Evolutionary conservation across 2,329 filamentous ascomycete species (phyloP), one percentile per base, ranked within the genome.

Genomic region (Diplodia intermedia): DNA sequence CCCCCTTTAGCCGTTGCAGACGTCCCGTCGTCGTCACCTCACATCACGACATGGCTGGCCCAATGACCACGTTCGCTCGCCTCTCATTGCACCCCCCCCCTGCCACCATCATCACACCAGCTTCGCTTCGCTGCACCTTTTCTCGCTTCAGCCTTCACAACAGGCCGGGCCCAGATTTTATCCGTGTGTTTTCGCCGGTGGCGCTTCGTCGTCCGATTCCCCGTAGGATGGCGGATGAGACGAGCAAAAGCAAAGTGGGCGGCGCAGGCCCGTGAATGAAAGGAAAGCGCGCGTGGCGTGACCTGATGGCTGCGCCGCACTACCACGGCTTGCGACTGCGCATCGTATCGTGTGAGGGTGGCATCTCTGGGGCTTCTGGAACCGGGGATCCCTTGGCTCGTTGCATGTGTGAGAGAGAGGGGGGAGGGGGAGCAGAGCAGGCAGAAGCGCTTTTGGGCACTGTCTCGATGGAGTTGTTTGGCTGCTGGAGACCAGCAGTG

Each of bases 41-140:
- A 61, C 56, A 61, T 61, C 56, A 61, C 56, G 55, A 29, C 55
- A 60, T 60, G 47, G 36, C 38, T 23, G 15, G 6, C 40, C 8
- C 20, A 47, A n/a, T 20, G 23, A 23, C 56, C 56, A 49, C 40
- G 56, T 49, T 49, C 8, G 11, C 38, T 4, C 20, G 9, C 7
- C 12, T n/a, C 4, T 9, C 40, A 9, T n/a, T 11, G n/a, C 18
- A 23, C 8, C 40, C 23, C 8, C 40, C 23, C n/a, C 6, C 14
- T 43, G 20, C 26, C 15, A 31, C 26, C 15, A 31, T 20, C 29
- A 20, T 49, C 23, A 33, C 36, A 47, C 14, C 40, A 26, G n/a
- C 43, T 15, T 11, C 18, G n/a, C n/a, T n/a, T n/a, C n/a, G n/a
- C n/a, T n/a, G 7, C 18, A 3, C n/a, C 11, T 36, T 61, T 50